Percentiles rank a stretch among this genome's conserved stretches.
phyloP scores from a whole-genome alignment of 306 rosid genomes.

The Dalbergia oliveri region DNA sequence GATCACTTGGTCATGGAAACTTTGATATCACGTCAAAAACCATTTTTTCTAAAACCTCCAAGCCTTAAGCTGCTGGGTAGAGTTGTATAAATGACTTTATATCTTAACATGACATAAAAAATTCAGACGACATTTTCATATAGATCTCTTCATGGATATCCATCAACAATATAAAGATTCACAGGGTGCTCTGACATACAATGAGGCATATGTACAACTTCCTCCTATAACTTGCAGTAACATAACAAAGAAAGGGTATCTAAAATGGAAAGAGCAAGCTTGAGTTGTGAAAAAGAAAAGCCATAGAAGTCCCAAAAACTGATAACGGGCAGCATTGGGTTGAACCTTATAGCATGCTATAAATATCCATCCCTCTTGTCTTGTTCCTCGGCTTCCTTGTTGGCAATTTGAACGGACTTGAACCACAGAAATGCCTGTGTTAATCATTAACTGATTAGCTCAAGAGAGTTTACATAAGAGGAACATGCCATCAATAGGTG shows the following conservation, averaged over 20 bases:
- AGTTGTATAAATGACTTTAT: too few species aligned
- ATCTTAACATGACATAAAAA: too few species aligned
- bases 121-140: too few species aligned
- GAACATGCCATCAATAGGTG: not conserved
- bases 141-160: not conserved
- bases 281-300: not conserved
- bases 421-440: constrained; percentile 89
- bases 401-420: constrained; percentile 89
- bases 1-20: too few species aligned
- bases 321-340: not conserved
- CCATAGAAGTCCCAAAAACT: not conserved
- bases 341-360: constrained; percentile 33
- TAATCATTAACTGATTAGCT: constrained; percentile 31
- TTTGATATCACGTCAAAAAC: too few species aligned
- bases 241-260: constrained; percentile 2
- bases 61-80: too few species aligned
- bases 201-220: constrained; percentile 26
- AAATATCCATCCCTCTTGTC: constrained; percentile 89
- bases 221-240: not conserved
- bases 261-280: not conserved
- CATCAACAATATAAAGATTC: constrained; percentile 34
- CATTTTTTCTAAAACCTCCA: too few species aligned
- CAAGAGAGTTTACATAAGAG: not conserved
- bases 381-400: constrained; percentile 97
- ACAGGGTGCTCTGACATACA: constrained; percentile 15